Evolutionary conservation across 345 rosid species (phyloP).

Genomic region (Euphorbia pulcherrima): DNA sequence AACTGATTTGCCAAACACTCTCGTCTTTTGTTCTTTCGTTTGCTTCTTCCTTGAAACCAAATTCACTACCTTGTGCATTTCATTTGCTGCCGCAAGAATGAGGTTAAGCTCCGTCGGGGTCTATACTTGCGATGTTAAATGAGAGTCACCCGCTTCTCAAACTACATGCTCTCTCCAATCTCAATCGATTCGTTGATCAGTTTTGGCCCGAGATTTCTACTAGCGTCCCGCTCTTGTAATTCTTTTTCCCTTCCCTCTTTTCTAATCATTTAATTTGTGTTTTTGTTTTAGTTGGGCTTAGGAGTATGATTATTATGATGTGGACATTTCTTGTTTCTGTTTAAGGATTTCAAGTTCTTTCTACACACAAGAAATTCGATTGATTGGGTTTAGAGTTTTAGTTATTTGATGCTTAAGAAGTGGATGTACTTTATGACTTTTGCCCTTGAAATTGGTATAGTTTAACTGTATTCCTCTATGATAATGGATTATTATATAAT

Average conservation of each 20-base stretch:
- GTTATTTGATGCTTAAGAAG: conserved; percentile 7
- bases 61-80: too few relatives aligned
- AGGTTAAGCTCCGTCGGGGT: conserved; percentile 93
- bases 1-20: too few relatives aligned
- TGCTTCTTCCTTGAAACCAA: background rate
- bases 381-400: conserved; percentile 11
- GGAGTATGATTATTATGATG: conserved; percentile 18
- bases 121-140: conserved; percentile 90
- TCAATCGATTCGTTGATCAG: conserved; percentile 78
- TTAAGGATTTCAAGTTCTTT: conserved; percentile 6
- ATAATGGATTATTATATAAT: background rate
- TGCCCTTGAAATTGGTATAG: background rate
- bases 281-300: conserved; percentile 5
- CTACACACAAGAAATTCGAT: background rate
- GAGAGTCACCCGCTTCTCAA: conserved; percentile 80
- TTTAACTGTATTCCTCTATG: background rate
- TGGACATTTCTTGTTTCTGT: background rate
- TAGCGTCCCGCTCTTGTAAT: conserved; percentile 87
- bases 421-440: background rate
- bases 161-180: conserved; percentile 82
- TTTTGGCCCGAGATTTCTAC: conserved; percentile 99
- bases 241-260: background rate
- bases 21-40: background rate
- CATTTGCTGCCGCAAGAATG: conserved; percentile 51
- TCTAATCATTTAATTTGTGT: background rate